Evolutionary conservation across 495 filamentous ascomycete genomes (phyloP).

Genomic region (Aspergillus saccharolyticus): DNA sequence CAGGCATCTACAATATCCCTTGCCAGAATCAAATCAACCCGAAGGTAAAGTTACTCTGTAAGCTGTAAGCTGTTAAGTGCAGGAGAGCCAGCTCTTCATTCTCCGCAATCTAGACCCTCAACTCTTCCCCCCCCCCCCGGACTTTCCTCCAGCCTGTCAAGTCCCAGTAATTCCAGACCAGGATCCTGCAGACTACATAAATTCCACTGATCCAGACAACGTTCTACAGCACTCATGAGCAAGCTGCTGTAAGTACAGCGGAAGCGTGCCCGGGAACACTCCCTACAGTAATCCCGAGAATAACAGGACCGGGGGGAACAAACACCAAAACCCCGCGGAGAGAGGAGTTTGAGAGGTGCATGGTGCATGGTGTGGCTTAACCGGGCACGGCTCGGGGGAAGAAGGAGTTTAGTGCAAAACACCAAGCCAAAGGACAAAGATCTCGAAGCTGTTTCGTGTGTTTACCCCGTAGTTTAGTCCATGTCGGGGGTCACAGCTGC

Average conservation of each 20-base stretch:
- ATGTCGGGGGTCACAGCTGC: too few species aligned
- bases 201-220: background rate
- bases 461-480: too few species aligned
- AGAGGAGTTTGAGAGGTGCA: background rate
- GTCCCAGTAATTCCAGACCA: background rate
- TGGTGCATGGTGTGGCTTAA: background rate
- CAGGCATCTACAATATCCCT: background rate
- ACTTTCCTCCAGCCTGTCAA: too few species aligned
- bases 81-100: too few species aligned
- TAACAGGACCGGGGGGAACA: background rate
- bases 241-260: too few species aligned
- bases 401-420: background rate
- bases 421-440: too few species aligned
- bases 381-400: background rate
- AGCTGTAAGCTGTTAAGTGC: too few species aligned
- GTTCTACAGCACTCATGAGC: too few species aligned
- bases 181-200: background rate
- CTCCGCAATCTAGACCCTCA: background rate
- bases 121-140: too few species aligned
- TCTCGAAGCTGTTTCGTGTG: too few species aligned
- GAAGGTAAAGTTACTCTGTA: too few species aligned
- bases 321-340: background rate
- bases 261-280: background rate
- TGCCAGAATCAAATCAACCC: too few species aligned
- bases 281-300: background rate